phyloP scores from a whole-genome alignment of 768 basidiomycete genomes.

The Sarcomyxa edulis region DNA sequence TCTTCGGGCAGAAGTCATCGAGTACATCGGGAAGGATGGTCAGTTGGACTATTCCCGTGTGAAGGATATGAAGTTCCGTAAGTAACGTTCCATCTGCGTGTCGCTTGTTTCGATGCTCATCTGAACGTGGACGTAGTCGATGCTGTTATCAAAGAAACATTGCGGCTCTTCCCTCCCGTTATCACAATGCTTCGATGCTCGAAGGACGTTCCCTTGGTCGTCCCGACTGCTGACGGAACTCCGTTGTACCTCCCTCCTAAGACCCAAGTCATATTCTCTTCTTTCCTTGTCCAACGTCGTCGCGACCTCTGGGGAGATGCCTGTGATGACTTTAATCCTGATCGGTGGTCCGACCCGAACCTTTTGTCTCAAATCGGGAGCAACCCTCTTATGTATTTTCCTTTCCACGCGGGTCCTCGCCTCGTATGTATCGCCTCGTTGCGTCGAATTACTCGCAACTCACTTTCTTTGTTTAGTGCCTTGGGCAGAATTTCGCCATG shows the following conservation, averaged over 20 bases:
- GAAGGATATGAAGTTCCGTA: conserved; percentile 20
- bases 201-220: too few species aligned
- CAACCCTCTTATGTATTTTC: conserved; percentile 37
- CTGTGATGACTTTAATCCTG: conserved; percentile 43
- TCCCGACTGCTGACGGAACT: conserved; percentile 4
- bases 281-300: conserved; percentile 15
- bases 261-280: conserved; percentile 9
- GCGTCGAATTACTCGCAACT: neutral
- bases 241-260: conserved; percentile 9
- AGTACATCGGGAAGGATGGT: conserved; percentile 12
- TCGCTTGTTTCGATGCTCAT: too few species aligned
- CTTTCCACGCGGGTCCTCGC: conserved; percentile 30
- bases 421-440: neutral
- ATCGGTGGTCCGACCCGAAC: conserved; percentile 45
- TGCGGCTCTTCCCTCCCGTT: conserved; percentile 20
- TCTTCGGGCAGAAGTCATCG: conserved; percentile 21
- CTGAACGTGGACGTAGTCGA: too few species aligned
- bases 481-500: conserved; percentile 31
- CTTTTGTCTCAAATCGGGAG: conserved; percentile 28
- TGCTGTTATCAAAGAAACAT: conserved; percentile 20
- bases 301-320: conserved; percentile 32
- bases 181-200: too few species aligned
- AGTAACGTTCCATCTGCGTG: too few species aligned
- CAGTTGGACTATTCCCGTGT: conserved; percentile 20
- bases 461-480: neutral